These are phyloP conservation scores for Boletus sensibilis DNA, from an alignment of 768 basidiomycete genomes.

Conservation along the genomic window DNA sequence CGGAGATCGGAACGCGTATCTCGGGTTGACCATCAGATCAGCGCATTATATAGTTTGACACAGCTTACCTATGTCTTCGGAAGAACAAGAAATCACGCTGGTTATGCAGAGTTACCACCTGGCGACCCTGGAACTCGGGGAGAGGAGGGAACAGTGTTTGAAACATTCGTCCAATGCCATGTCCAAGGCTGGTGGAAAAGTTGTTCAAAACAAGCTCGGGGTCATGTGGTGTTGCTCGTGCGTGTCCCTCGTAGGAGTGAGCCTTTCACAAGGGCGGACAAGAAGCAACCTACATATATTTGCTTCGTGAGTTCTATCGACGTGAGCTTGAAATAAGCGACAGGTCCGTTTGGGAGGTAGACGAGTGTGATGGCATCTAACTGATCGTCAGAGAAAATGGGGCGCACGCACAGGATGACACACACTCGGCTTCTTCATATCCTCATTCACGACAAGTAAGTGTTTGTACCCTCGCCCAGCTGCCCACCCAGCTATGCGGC, in stretches of 20 bases:
- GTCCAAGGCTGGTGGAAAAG: conserved; percentile 91
- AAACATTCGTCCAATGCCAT: conserved; percentile 92
- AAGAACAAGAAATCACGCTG: conserved; percentile 98
- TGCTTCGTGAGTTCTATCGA: conserved; percentile 83
- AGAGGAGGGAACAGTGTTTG: conserved; percentile 94
- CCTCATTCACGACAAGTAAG: conserved; percentile 91
- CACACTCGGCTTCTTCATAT: conserved; percentile 91
- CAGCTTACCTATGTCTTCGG: conserved; percentile 80
- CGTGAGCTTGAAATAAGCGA: conserved; percentile 92
- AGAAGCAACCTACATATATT: conserved; percentile 63
- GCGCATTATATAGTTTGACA: neutral
- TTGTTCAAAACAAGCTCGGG: conserved; percentile 95
- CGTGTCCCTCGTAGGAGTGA: conserved; percentile 67
- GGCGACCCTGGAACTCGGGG: conserved; percentile 93
- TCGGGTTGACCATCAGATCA: conserved; percentile 31
- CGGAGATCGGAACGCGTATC: conserved; percentile 88
- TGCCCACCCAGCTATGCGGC: conserved; percentile 91
- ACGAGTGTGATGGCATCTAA: conserved; percentile 91
- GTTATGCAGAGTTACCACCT: conserved; percentile 96
- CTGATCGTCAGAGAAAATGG: conserved; percentile 6
- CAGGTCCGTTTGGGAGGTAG: conserved; percentile 88
- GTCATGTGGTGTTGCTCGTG: conserved; percentile 85
- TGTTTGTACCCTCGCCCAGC: conserved; percentile 86
- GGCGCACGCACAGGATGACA: conserved; percentile 10
- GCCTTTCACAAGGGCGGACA: neutral